phyloP scores from a whole-genome alignment of 1,139 yeast species.

The Candida labiduridarum region DNA sequence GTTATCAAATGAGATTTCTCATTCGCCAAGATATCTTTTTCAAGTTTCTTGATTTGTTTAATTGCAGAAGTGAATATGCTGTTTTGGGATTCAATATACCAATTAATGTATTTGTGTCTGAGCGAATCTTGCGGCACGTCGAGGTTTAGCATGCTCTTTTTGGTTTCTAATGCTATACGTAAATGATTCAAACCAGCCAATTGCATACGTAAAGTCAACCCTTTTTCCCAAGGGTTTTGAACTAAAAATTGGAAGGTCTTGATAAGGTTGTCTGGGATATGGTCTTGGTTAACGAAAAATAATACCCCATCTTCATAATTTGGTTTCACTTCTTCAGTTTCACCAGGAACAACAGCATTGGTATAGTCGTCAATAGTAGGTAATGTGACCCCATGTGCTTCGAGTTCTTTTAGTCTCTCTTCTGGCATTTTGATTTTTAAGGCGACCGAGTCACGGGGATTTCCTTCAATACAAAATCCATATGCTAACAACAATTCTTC shows the following conservation, averaged over 20 bases:
- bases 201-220: slow-evolving; percentile 51
- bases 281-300: slow-evolving; percentile 39
- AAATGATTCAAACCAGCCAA: slow-evolving; percentile 64
- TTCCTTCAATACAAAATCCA: slow-evolving; percentile 70
- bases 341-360: slow-evolving; percentile 31
- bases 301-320: slow-evolving; percentile 42
- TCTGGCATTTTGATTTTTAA: slow-evolving; percentile 53
- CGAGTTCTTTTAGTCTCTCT: slow-evolving; percentile 34
- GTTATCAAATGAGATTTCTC: slow-evolving; percentile 42
- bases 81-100: slow-evolving; percentile 48
- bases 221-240: slow-evolving; percentile 42
- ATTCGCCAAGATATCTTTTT: slow-evolving; percentile 51
- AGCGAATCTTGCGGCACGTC: slow-evolving; percentile 12
- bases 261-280: slow-evolving; percentile 50
- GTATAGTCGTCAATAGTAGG: slow-evolving; percentile 54
- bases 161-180: slow-evolving; percentile 53
- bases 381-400: slow-evolving; percentile 42
- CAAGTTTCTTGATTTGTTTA: slow-evolving; percentile 50
- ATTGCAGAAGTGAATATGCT: slow-evolving; percentile 46
- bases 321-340: slow-evolving; percentile 10
- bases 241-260: slow-evolving; percentile 55
- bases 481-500: slow-evolving; percentile 67
- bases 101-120: slow-evolving; percentile 29
- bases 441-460: slow-evolving; percentile 65
- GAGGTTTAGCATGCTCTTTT: slow-evolving; percentile 25